These are phyloP conservation scores for Claviceps capensis DNA, from an alignment of 2,329 filamentous ascomycete genomes.

Conservation along the genomic window DNA sequence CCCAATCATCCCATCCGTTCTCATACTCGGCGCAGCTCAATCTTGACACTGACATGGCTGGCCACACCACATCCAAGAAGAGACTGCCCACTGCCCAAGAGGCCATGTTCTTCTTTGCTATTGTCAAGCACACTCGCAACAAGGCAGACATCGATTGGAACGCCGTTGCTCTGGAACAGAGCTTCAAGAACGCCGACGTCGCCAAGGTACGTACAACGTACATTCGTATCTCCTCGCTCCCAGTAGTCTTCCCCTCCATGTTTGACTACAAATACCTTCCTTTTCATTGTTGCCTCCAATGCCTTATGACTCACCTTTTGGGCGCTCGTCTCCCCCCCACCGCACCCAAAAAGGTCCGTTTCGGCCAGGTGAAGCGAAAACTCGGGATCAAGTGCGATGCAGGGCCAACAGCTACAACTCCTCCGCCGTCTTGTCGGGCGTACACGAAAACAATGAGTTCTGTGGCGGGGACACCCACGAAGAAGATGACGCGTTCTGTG, in stretches of 20 bases:
- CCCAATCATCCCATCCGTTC: no score
- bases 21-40: neutral
- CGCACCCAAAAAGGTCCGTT: constrained; percentile 24
- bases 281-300: no score
- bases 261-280: no score
- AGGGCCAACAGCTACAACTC: neutral
- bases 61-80: constrained; percentile 12
- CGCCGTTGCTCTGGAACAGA: constrained; percentile 25
- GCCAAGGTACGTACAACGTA: constrained; percentile 23
- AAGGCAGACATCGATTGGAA: constrained; percentile 35
- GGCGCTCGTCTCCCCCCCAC: neutral
- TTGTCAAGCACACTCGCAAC: constrained; percentile 29
- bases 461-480: constrained; percentile 7
- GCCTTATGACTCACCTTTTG: neutral
- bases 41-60: constrained; percentile 15
- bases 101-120: constrained; percentile 29
- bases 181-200: constrained; percentile 30
- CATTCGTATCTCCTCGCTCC: neutral
- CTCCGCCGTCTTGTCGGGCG: constrained; percentile 4
- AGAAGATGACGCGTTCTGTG: constrained; percentile 8
- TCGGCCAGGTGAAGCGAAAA: constrained; percentile 35
- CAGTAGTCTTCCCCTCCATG: no score
- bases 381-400: constrained; percentile 22
- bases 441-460: constrained; percentile 11
- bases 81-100: constrained; percentile 26